Conservation (phyloP, 345 rosid species). For the Acer yangbiense region DNA sequence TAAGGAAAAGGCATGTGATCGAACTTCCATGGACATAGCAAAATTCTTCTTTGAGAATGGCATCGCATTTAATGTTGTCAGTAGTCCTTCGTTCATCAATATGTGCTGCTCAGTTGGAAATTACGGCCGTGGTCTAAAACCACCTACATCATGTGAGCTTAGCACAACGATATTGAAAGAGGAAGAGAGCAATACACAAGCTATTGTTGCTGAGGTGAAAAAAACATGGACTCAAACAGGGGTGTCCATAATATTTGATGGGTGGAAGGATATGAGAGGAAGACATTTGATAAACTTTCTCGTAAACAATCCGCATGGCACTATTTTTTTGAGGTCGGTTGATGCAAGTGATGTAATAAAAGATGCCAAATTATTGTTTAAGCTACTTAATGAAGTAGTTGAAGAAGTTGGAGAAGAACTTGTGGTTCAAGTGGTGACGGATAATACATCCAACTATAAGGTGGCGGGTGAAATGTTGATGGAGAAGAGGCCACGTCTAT, state of each 20-base stretch:
- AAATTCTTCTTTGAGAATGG: not conserved
- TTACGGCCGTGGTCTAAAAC: not conserved
- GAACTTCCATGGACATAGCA: not conserved
- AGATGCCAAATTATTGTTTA: not conserved
- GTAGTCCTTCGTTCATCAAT: not conserved
- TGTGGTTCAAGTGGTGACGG: not conserved
- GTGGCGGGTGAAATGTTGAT: not conserved
- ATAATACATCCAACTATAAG: too few relatives aligned
- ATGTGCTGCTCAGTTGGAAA: not conserved
- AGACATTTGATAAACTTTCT: not conserved
- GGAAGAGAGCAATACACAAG: too few relatives aligned
- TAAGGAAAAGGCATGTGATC: too few relatives aligned
- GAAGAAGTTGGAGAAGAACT: not conserved
- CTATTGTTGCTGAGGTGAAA: too few relatives aligned
- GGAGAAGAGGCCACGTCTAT: not conserved
- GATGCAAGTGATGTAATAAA: too few relatives aligned
- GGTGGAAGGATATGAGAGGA: not conserved
- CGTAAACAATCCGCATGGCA: too few relatives aligned
- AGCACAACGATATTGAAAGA: too few relatives aligned
- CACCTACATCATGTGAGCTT: too few relatives aligned
- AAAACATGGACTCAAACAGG: not conserved
- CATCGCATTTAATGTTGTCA: not conserved
- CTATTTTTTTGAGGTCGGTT: too few relatives aligned
- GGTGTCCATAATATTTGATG: not conserved
- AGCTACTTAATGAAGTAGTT: not conserved